Evolutionary conservation across 2,329 filamentous ascomycete species (phyloP).

Genomic region (Penicillium decumbens): DNA sequence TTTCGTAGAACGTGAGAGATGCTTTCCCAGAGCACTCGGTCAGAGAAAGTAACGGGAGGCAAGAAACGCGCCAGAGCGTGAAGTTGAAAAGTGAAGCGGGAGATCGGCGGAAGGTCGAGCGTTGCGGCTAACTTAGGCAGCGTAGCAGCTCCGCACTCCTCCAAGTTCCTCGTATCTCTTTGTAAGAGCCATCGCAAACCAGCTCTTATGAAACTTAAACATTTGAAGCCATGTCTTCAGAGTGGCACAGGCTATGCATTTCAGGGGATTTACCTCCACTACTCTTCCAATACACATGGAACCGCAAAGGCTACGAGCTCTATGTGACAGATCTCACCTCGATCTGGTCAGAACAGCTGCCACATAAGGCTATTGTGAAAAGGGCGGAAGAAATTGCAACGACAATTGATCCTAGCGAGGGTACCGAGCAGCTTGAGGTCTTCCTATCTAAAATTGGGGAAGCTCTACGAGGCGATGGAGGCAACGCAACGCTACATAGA

Average conservation of each 20-base stretch:
- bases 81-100: slow-evolving; percentile 17
- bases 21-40: neutral
- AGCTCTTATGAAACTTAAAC: neutral
- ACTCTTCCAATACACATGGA: slow-evolving; percentile 36
- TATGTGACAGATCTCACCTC: slow-evolving; percentile 55
- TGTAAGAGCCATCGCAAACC: neutral
- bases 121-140: slow-evolving; percentile 20
- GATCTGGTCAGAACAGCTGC: slow-evolving; percentile 54
- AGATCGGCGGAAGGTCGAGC: slow-evolving; percentile 23
- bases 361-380: slow-evolving; percentile 44
- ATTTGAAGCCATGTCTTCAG: slow-evolving; percentile 26
- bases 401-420: slow-evolving; percentile 58
- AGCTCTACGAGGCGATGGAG: slow-evolving; percentile 41
- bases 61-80: slow-evolving; percentile 5
- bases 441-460: slow-evolving; percentile 53
- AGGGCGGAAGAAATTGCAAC: slow-evolving; percentile 48
- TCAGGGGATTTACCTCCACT: slow-evolving; percentile 31
- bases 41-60: neutral
- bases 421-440: slow-evolving; percentile 52
- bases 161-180: neutral
- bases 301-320: slow-evolving; percentile 46
- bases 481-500: slow-evolving; percentile 29
- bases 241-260: slow-evolving; percentile 37
- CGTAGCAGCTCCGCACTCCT: neutral
- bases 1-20: slow-evolving; percentile 7